Evolutionary conservation across 805 yeast species (phyloP), one percentile per base, ranked within the genome.

Genomic region (Ascoidea asiatica): DNA sequence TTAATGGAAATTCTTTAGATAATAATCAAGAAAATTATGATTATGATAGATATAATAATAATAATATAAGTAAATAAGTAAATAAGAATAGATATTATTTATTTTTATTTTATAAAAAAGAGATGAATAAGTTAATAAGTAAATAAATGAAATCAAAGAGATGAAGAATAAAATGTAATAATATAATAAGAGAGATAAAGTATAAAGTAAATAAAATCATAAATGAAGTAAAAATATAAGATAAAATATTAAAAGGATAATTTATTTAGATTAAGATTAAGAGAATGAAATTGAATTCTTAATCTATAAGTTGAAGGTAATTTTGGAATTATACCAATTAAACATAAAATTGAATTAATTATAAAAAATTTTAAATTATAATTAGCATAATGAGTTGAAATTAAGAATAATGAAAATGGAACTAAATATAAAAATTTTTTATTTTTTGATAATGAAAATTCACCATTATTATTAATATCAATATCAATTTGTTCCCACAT

Each of bases 401-500:
- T 70, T 52, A 90, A 69, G 55, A 90, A 90, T 56, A 92, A 69
- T 5, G 77, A 79, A 50, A 92, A 84, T 22, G 98, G 98, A n/a
- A 92, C 96, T 42, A 85, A 79, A 66, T 90, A 75, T 52, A 90
- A 69, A 57, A 88, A 90, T 64, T 90, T 90, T 69, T 92, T 89
- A 36, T 95, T 80, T 11, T 97, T 97, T 0, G 98, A 92, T 61
- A 88, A 90, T 62, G 87, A 95, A 29, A 29, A 29, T 58, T 88
- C 96, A 47, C 97, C 98, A 56, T 89, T 79, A n/a, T n/a, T n/a
- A n/a, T n/a, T n/a, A n/a, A n/a, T n/a, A n/a, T n/a, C n/a, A n/a
- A n/a, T 62, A 50, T 63, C 67, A 47, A 82, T 81, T 63, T 90
- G 98, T 63, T 90, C 98, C 98, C 98, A 90, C 97, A 90, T 87